Evolutionary conservation across 768 basidiomycete genomes (phyloP).

Genomic region (Tricholomella constricta): DNA sequence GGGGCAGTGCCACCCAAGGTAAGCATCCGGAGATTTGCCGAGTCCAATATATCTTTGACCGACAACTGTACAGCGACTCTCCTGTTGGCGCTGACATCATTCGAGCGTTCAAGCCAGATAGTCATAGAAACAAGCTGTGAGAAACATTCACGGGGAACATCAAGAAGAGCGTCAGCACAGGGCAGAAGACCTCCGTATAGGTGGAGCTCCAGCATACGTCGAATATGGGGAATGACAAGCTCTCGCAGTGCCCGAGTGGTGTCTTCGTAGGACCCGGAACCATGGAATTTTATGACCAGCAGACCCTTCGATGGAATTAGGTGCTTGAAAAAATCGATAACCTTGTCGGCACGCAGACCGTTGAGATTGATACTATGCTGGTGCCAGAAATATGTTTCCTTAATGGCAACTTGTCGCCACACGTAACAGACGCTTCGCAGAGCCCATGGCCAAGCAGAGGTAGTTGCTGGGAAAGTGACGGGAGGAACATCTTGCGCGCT

Average conservation of each 20-base stretch:
- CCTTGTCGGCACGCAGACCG: not conserved
- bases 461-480: not conserved
- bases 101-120: too few species aligned
- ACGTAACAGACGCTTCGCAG: not conserved
- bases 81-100: too few species aligned
- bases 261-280: not conserved
- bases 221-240: not conserved
- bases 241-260: not conserved
- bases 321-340: not conserved
- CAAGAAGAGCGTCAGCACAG: not conserved
- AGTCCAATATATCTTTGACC: too few species aligned
- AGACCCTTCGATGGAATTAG: not conserved
- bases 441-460: not conserved
- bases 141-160: not conserved
- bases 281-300: not conserved
- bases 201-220: not conserved
- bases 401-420: not conserved
- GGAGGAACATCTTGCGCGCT: not conserved
- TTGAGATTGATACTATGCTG: not conserved
- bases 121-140: not conserved
- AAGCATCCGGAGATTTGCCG: too few species aligned
- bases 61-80: too few species aligned
- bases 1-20: too few species aligned
- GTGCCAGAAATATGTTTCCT: not conserved
- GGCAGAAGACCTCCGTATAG: not conserved